Percentiles rank a stretch among this genome's conserved stretches.
phyloP scores from a whole-genome alignment of 2,329 filamentous ascomycete species.

The Aspergillus sp. region DNA sequence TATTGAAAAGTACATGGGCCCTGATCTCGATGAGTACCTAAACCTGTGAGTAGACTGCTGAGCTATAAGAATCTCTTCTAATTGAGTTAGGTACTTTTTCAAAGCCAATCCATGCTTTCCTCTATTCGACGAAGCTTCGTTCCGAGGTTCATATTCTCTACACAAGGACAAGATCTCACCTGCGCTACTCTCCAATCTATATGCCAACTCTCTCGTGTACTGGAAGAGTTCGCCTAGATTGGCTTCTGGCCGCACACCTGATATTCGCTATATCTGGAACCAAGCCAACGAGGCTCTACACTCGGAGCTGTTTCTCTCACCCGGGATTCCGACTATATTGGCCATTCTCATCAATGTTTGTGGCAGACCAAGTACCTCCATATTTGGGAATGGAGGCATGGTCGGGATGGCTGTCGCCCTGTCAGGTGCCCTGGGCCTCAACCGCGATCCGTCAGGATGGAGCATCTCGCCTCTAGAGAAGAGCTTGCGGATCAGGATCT shows the following conservation, averaged over 20 bases:
- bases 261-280: constrained; percentile 63
- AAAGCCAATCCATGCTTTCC: constrained; percentile 60
- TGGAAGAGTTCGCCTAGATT: constrained; percentile 52
- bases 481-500: constrained; percentile 56
- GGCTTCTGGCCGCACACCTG: constrained; percentile 48
- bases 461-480: constrained; percentile 58
- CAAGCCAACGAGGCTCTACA: constrained; percentile 59
- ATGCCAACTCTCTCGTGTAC: constrained; percentile 57
- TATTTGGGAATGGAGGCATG: constrained; percentile 59
- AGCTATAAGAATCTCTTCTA: not conserved
- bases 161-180: constrained; percentile 55
- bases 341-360: constrained; percentile 59
- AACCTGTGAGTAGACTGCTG: constrained; percentile 43
- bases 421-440: constrained; percentile 59
- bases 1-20: constrained; percentile 56
- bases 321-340: constrained; percentile 59
- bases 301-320: constrained; percentile 58
- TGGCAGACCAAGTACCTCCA: constrained; percentile 59
- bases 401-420: constrained; percentile 58
- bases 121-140: constrained; percentile 56
- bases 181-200: constrained; percentile 56
- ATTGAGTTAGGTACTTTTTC: constrained; percentile 50
- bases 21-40: constrained; percentile 45
- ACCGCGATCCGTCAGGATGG: constrained; percentile 59
- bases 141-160: constrained; percentile 47